Percentiles rank a stretch among this genome's conserved stretches.
phyloP scores from a whole-genome alignment of 1,139 yeast genomes.

The Zygosaccharomyces pseudobailii region DNA sequence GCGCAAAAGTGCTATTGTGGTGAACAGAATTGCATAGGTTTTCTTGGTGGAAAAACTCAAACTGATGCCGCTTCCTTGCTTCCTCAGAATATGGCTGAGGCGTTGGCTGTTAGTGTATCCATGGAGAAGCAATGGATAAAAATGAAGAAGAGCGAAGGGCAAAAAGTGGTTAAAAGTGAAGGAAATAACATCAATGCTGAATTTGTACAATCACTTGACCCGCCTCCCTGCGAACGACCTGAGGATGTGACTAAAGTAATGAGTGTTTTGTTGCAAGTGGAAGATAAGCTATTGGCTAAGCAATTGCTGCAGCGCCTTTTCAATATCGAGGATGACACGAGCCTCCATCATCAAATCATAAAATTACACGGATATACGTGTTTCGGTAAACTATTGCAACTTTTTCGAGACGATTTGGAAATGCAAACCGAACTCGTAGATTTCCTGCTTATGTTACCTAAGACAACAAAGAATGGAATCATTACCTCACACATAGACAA shows the following conservation, averaged over 20 bases:
- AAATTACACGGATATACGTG: conserved; percentile 86
- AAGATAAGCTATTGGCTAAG: conserved; percentile 60
- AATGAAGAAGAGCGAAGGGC: conserved; percentile 47
- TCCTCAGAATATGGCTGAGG: conserved; percentile 81
- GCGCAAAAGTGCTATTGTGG: conserved; percentile 96
- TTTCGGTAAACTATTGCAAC: conserved; percentile 55
- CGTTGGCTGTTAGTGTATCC: conserved; percentile 70
- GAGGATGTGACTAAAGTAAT: conserved; percentile 71
- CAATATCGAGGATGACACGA: conserved; percentile 47
- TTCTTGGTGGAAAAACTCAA: conserved; percentile 94
- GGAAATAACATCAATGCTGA: conserved; percentile 58
- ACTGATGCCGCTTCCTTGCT: conserved; percentile 81
- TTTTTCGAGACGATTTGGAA: conserved; percentile 30
- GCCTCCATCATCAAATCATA: conserved; percentile 55
- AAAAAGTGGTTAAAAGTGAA: conserved; percentile 47
- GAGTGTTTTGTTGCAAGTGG: conserved; percentile 75
- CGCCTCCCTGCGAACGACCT: conserved; percentile 47
- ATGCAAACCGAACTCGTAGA: conserved; percentile 47
- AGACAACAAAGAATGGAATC: conserved; percentile 74
- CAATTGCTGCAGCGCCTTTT: conserved; percentile 66
- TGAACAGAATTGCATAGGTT: conserved; percentile 84
- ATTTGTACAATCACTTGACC: conserved; percentile 57
- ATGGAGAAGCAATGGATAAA: conserved; percentile 62
- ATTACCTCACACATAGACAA: conserved; percentile 73
- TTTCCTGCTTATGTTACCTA: conserved; percentile 71